phyloP scores from a whole-genome alignment of 495 filamentous ascomycete species.

The Jackrogersella multiformis region DNA sequence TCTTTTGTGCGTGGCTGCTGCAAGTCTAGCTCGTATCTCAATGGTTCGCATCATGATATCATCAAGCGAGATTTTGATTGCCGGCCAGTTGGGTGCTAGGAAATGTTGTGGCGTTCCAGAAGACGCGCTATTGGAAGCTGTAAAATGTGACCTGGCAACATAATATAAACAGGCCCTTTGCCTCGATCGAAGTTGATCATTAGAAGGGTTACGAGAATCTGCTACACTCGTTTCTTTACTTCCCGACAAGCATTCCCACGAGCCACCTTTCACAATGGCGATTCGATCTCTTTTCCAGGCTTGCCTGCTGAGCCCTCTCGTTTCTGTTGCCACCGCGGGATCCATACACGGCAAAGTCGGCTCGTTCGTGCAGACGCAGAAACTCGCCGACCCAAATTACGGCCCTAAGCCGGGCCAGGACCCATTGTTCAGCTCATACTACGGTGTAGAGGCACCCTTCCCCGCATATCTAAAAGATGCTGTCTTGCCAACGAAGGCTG shows the following conservation, averaged over 20 bases:
- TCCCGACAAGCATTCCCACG: constrained; percentile 5
- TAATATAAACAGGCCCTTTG: constrained; percentile 31
- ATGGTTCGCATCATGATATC: constrained; percentile 35
- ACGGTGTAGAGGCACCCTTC: constrained; percentile 54
- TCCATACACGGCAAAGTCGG: constrained; percentile 23
- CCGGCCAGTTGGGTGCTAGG: constrained; percentile 6
- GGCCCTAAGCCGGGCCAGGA: constrained; percentile 57
- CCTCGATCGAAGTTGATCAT: constrained; percentile 8
- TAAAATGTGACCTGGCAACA: constrained; percentile 20
- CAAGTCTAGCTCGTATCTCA: constrained; percentile 28
- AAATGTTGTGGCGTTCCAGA: constrained; percentile 25
- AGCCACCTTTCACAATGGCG: constrained; percentile 23
- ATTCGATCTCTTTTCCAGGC: constrained; percentile 39
- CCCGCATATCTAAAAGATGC: constrained; percentile 56
- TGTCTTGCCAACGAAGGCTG: constrained; percentile 53
- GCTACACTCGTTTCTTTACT: constrained; percentile 11
- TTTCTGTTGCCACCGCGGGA: constrained; percentile 27
- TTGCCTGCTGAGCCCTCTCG: constrained; percentile 26
- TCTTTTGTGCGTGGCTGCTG: constrained; percentile 22
- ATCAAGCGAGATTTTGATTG: constrained; percentile 36
- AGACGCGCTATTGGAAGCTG: constrained; percentile 31
- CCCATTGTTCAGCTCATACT: constrained; percentile 55
- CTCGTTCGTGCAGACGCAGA: constrained; percentile 43
- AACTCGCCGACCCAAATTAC: constrained; percentile 50
- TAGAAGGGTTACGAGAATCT: background rate